A percentile compares a stretch with the other conserved stretches of the same genome.
These are phyloP conservation scores for Glebionis coronaria DNA, from an alignment of 129 eudicot species.

Conservation along the genomic window DNA sequence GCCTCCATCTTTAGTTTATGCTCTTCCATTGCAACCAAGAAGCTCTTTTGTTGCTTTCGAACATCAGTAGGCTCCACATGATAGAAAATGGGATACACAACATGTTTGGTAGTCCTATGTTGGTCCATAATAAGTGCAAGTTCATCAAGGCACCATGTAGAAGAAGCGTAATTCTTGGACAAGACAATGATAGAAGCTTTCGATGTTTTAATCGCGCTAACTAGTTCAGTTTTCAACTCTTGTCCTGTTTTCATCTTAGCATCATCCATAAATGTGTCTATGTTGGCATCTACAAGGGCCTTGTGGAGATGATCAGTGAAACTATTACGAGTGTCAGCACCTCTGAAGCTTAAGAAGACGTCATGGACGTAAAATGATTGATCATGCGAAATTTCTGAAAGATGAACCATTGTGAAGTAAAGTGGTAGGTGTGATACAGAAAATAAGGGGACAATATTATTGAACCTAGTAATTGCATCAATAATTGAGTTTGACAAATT, in stretches of 20 bases:
- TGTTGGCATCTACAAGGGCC: constrained; percentile 1
- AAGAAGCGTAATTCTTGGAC: constrained; percentile 18
- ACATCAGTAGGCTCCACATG: constrained; percentile 18
- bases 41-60: constrained; percentile 16
- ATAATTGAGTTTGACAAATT: too few relatives aligned
- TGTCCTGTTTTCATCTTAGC: constrained; percentile 12
- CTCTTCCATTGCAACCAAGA: constrained; percentile 11
- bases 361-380: background rate
- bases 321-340: constrained; percentile 18
- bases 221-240: constrained; percentile 11
- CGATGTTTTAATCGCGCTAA: constrained; percentile 8
- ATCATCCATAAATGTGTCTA: constrained; percentile 11
- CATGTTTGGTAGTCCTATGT: constrained; percentile 5
- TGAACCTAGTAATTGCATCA: too few relatives aligned
- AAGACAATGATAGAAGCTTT: constrained; percentile 7
- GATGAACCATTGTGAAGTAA: background rate
- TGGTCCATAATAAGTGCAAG: constrained; percentile 10
- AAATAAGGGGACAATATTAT: too few relatives aligned
- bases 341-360: constrained; percentile 20
- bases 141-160: constrained; percentile 23
- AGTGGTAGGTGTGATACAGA: too few relatives aligned
- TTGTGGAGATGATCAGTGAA: constrained; percentile 26
- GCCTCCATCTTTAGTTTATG: constrained; percentile 11
- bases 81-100: constrained; percentile 5
- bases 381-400: background rate